Evolutionary conservation across 345 rosid genomes (phyloP).

Genomic region (Clarkia xantiana): DNA sequence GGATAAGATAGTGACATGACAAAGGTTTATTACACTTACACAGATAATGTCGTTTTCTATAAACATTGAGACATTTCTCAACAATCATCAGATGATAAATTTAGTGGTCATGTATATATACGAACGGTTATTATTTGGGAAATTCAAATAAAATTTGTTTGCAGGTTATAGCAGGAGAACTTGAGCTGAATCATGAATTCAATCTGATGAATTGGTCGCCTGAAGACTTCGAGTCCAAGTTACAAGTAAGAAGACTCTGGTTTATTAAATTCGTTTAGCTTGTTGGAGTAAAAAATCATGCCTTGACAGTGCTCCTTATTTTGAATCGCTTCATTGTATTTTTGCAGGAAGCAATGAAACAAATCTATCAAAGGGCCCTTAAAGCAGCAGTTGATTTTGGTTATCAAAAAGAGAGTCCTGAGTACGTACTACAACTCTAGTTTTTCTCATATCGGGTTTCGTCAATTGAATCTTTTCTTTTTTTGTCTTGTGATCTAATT

Average conservation of each 20-base stretch:
- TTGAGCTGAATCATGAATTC: slow-evolving; percentile 79
- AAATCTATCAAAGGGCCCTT: slow-evolving; percentile 71
- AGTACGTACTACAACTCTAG: slow-evolving; percentile 53
- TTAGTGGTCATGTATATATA: no score
- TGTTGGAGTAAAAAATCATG: not conserved
- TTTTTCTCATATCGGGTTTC: not conserved
- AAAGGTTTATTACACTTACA: no score
- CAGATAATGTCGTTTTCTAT: no score
- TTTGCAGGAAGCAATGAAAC: slow-evolving; percentile 88
- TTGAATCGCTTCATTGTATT: not conserved
- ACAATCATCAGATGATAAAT: not conserved
- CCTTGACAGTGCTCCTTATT: no score
- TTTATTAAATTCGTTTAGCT: not conserved
- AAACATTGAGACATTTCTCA: no score
- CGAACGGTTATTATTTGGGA: not conserved
- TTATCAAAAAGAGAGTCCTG: slow-evolving; percentile 87
- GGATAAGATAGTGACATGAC: no score
- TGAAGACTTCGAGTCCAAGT: slow-evolving; percentile 88
- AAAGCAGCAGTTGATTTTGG: slow-evolving; percentile 93
- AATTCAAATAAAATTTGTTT: slow-evolving; percentile 8
- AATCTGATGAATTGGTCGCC: slow-evolving; percentile 90
- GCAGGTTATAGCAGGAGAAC: slow-evolving; percentile 98
- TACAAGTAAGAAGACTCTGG: slow-evolving; percentile 43
- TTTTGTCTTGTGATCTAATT: no score
- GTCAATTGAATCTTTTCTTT: no score